Conservation (phyloP, 2,329 filamentous ascomycete species). For the Capronia coronata region DNA sequence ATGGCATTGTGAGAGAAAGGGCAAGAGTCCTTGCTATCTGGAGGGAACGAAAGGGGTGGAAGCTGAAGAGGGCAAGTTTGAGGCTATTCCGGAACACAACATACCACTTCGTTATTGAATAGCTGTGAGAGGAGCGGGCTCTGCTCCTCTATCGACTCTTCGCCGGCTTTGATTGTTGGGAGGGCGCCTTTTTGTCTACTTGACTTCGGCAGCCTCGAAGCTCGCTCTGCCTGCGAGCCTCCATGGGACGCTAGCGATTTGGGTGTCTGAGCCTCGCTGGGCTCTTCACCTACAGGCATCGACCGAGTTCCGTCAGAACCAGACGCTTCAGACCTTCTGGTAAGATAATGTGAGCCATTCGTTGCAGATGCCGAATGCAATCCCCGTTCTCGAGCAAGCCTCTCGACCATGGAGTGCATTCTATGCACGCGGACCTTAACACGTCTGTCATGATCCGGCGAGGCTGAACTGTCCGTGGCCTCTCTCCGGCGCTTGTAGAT, state of each 20-base stretch:
- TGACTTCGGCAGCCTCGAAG: neutral
- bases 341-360: neutral
- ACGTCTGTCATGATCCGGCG: neutral
- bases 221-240: no score
- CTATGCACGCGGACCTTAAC: conserved; percentile 18
- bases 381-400: conserved; percentile 8
- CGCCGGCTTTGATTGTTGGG: neutral
- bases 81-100: neutral
- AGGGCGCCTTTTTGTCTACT: neutral
- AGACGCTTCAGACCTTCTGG: no score
- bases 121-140: conserved; percentile 24
- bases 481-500: conserved; percentile 20
- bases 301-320: no score
- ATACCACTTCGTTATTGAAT: conserved; percentile 26
- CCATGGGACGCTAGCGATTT: no score
- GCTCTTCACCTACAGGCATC: no score
- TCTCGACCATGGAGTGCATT: conserved; percentile 16
- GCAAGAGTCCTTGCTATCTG: no score
- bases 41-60: no score
- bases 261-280: no score
- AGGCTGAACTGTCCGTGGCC: neutral
- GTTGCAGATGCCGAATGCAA: neutral
- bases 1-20: no score
- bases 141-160: conserved; percentile 9
- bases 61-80: neutral